phyloP scores from a whole-genome alignment of 305 asterid genomes.

The Solanum chacoense region DNA sequence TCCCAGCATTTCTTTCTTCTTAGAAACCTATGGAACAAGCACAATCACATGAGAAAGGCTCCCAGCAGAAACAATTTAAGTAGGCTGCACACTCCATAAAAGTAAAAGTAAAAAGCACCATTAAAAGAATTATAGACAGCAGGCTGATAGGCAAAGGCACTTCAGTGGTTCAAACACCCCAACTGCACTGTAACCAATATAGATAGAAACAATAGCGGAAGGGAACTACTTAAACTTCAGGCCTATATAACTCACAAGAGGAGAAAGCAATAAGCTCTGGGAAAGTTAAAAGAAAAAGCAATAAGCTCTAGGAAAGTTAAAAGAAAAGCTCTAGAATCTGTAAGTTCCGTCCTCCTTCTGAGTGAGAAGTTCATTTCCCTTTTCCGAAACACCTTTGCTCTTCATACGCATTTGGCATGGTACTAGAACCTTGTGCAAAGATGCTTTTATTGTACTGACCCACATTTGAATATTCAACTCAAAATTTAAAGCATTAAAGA shows the following conservation, averaged over 20 bases:
- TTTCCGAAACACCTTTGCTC: neutral
- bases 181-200: neutral
- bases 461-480: neutral
- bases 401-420: neutral
- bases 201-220: neutral
- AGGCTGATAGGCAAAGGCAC: neutral
- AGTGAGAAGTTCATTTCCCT: neutral
- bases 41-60: neutral
- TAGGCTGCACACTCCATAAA: neutral
- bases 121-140: neutral
- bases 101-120: neutral
- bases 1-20: constrained; percentile 50
- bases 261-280: neutral
- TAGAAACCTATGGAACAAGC: constrained; percentile 41
- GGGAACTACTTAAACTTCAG: neutral
- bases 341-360: neutral
- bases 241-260: neutral
- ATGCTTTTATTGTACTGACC: neutral
- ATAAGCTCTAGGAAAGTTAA: neutral
- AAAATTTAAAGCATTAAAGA: neutral
- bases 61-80: neutral
- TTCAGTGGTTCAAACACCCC: neutral
- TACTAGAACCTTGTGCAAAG: neutral
- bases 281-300: neutral
- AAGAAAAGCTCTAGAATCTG: neutral